Evolutionary conservation across 2,329 filamentous ascomycete genomes (phyloP).

Genomic region (Sporothrix inflata): DNA sequence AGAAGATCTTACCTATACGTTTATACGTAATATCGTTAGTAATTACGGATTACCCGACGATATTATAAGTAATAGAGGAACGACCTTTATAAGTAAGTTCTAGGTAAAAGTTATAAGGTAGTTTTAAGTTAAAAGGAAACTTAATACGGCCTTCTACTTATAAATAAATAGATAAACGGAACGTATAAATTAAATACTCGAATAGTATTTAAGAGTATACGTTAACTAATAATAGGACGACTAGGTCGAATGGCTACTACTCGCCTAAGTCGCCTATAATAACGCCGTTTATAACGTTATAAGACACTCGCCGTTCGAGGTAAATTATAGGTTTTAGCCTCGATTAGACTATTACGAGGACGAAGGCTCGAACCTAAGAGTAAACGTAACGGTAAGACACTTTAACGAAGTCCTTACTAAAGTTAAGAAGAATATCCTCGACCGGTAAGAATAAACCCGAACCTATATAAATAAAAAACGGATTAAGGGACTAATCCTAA

Average conservation of each 20-base stretch:
- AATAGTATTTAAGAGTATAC: not conserved
- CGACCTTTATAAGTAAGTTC: not conserved
- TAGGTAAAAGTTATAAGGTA: not conserved
- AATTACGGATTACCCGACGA: not conserved
- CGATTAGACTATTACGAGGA: not conserved
- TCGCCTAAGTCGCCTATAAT: not conserved
- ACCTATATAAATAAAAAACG: not conserved
- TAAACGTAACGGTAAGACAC: not conserved
- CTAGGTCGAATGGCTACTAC: not conserved
- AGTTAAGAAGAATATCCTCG: not conserved
- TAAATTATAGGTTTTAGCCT: not conserved
- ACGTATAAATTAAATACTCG: not conserved
- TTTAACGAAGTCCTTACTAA: not conserved
- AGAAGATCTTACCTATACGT: not conserved
- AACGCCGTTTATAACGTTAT: not conserved
- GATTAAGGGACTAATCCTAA: conserved; percentile 7
- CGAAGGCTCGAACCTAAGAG: not conserved
- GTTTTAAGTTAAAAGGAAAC: not conserved
- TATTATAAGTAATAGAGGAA: not conserved
- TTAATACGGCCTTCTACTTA: not conserved
- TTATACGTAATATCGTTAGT: not conserved
- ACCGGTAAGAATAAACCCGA: not conserved
- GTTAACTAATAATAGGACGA: not conserved
- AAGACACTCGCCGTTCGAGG: not conserved
- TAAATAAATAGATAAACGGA: not conserved